Evolutionary conservation across 179 eudicot species (phyloP).

Genomic region (Spergularia azorica): DNA sequence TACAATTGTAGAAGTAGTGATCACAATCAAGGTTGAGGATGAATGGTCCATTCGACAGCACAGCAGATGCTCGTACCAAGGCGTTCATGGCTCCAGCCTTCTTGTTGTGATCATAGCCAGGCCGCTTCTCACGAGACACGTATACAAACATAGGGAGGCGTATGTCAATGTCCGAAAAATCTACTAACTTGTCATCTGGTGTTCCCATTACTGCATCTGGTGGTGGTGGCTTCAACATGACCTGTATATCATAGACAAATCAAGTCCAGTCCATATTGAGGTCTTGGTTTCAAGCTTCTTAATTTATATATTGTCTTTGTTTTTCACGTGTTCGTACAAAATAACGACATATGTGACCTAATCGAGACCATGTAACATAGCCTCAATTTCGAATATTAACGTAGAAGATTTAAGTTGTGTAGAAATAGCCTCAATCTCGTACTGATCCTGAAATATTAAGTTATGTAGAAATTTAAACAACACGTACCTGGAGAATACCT

Average conservation of each 20-base stretch:
- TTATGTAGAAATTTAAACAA: too few relatives aligned
- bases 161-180: conserved; percentile 63
- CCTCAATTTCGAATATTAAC: too few relatives aligned
- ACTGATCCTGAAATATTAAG: too few relatives aligned
- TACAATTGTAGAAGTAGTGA: conserved; percentile 68
- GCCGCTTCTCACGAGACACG: conserved; percentile 82
- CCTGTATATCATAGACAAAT: conserved; percentile 34
- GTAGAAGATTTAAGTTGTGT: too few relatives aligned
- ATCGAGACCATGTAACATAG: too few relatives aligned
- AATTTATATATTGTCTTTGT: too few relatives aligned
- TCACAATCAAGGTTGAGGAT: conserved; percentile 91
- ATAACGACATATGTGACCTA: too few relatives aligned
- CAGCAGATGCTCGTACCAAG: conserved; percentile 72
- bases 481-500: conserved; percentile 54
- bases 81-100: conserved; percentile 98
- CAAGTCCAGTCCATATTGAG: too few relatives aligned
- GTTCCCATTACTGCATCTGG: conserved; percentile 57
- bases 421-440: too few relatives aligned
- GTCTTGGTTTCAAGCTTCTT: too few relatives aligned
- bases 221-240: conserved; percentile 75
- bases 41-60: conserved; percentile 79
- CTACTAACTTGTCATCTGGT: conserved; percentile 47
- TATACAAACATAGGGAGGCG: conserved; percentile 91
- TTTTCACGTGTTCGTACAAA: neutral
- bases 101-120: conserved; percentile 91